Conservation (phyloP, 148 eudicot species). For the Salicornia ramosissima region DNA sequence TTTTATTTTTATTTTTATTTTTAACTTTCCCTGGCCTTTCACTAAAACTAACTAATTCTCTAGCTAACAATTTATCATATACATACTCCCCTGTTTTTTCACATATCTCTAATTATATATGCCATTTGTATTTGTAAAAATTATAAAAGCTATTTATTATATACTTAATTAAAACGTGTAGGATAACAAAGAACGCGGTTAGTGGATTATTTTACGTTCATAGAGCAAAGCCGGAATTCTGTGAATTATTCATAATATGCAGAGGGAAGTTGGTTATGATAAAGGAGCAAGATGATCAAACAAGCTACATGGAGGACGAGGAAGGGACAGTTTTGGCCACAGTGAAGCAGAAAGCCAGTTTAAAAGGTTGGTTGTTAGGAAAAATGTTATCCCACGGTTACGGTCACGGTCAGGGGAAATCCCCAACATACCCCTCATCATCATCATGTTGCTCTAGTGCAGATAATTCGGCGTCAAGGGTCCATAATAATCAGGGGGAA, state of each 20-base stretch:
- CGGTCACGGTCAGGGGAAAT: slow-evolving; percentile 23
- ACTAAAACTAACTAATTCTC: no score
- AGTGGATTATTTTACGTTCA: slow-evolving; percentile 44
- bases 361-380: slow-evolving; percentile 56
- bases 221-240: slow-evolving; percentile 56
- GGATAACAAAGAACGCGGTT: slow-evolving; percentile 49
- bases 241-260: slow-evolving; percentile 46
- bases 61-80: no score
- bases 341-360: slow-evolving; percentile 34
- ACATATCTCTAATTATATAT: not conserved
- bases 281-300: slow-evolving; percentile 49
- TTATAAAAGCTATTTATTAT: not conserved
- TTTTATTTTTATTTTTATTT: not conserved
- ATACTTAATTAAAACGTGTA: slow-evolving; percentile 17
- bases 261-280: slow-evolving; percentile 51
- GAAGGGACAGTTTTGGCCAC: slow-evolving; percentile 42
- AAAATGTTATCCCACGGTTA: slow-evolving; percentile 30
- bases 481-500: slow-evolving; percentile 40
- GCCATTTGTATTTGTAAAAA: not conserved
- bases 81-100: not conserved
- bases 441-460: slow-evolving; percentile 23
- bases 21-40: no score
- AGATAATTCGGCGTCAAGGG: slow-evolving; percentile 26
- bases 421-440: slow-evolving; percentile 22
- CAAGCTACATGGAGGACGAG: slow-evolving; percentile 47